Conservation (phyloP, 192 early-diverging fungal species). For the Coemansia sp. region DNA sequence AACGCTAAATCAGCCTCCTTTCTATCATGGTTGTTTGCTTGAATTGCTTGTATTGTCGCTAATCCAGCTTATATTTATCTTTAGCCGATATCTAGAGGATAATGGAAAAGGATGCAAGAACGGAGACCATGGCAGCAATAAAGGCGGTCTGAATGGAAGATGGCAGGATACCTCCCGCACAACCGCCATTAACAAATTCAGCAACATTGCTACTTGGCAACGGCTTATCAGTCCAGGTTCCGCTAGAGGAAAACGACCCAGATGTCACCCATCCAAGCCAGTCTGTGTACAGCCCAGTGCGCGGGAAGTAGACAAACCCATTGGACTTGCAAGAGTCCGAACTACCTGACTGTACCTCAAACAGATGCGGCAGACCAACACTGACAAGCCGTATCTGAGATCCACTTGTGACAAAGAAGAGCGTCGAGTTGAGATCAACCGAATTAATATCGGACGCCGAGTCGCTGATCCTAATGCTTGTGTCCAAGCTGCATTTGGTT, state of each 20-base stretch:
- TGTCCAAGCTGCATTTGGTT: slow-evolving; percentile 35
- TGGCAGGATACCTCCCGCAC: slow-evolving; percentile 1
- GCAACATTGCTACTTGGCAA: slow-evolving; percentile 26
- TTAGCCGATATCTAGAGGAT: neutral
- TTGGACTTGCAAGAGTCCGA: slow-evolving; percentile 32
- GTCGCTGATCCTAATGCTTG: slow-evolving; percentile 31
- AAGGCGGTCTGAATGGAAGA: neutral
- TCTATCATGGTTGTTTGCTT: neutral
- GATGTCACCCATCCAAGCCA: slow-evolving; percentile 48
- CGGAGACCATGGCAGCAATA: neutral
- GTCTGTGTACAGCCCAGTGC: slow-evolving; percentile 48
- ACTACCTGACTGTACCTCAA: slow-evolving; percentile 31
- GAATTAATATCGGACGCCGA: slow-evolving; percentile 24
- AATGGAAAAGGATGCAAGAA: slow-evolving; percentile 4
- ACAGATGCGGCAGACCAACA: slow-evolving; percentile 34
- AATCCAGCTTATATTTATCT: neutral
- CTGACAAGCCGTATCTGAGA: slow-evolving; percentile 35
- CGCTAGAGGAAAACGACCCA: slow-evolving; percentile 43
- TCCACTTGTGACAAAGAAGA: slow-evolving; percentile 34
- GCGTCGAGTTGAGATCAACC: slow-evolving; percentile 47
- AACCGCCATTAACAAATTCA: slow-evolving; percentile 23
- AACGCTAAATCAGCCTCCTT: no score
- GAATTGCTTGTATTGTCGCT: slow-evolving; percentile 2
- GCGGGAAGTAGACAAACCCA: slow-evolving; percentile 49
- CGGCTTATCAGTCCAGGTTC: slow-evolving; percentile 34